Evolutionary conservation across 1,284 basidiomycete genomes (phyloP), one percentile per base, ranked within the genome.

Genomic region (Papiliotrema terrestris): DNA sequence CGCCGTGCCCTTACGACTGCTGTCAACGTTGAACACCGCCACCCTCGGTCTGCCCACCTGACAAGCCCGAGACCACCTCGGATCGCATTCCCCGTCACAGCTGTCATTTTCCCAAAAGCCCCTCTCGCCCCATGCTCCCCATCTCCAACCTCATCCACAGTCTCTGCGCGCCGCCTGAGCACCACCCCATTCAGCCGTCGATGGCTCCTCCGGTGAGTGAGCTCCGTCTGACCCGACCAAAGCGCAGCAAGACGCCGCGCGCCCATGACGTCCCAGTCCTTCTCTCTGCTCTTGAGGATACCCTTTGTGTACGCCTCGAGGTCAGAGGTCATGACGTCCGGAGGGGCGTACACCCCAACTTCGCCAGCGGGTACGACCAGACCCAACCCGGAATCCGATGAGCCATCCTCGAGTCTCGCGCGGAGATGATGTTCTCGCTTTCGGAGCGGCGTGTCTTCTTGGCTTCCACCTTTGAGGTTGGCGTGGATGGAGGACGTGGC

Each of bases 221-320:
- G 19, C 3, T 57, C 52, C 19, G 38, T 20, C 17, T 57, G 36
- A 4, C 71, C 73, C 44, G 64, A 68, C 72, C 72, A 75, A 37
- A 75, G 54, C 44, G 67, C 64, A 2, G 67, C 72, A 13, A 75
- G 54, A 15, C 67, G 55, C n/a, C 72, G 57, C 3, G 69, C 71
- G 14, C 73, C 73, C 57, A 73, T 69, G 14, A 65, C 36, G 50
- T 71, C 71, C 68, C 68, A 68, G 44, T 75, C 73, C 50, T 70
- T 71, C 36, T 75, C 71, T 15, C 68, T 53, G 23, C 61, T 62
- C 53, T 68, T 71, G 49, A 72, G 58, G n/a, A 75, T 60, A 2
- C 68, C 66, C 36, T 61, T 65, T 23, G 60, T 64, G 57, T 75
- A 75, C 50, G 71, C 69, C 46, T 68, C 72, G 29, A 68, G 60